Conservation (phyloP, 306 rosid species). For the Inga leiocalycina region DNA sequence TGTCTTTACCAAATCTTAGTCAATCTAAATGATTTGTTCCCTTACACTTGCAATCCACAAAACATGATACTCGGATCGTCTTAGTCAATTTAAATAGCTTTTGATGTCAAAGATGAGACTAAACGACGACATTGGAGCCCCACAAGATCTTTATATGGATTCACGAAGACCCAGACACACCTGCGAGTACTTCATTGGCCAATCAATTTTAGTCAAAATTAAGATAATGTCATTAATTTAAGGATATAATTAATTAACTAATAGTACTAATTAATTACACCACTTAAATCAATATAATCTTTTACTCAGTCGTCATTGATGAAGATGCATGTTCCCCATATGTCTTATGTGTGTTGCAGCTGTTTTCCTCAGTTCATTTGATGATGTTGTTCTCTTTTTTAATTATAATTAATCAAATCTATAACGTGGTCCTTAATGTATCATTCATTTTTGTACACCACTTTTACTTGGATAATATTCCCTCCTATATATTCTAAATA, state of each 20-base stretch:
- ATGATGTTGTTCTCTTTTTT: not conserved
- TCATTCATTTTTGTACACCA: not conserved
- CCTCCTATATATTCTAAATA: too few relatives aligned
- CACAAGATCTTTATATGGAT: slow-evolving; percentile 34
- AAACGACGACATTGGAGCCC: slow-evolving; percentile 9
- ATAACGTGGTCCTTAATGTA: not conserved
- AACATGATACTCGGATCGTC: not conserved
- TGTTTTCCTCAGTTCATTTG: slow-evolving; percentile 43
- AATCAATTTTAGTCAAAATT: slow-evolving; percentile 40
- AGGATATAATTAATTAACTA: not conserved
- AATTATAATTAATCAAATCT: slow-evolving; percentile 21
- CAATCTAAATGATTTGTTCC: too few relatives aligned
- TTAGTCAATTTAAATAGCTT: not conserved
- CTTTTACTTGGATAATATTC: not conserved
- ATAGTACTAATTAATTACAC: not conserved
- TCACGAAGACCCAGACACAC: not conserved
- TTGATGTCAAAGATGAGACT: slow-evolving; percentile 18
- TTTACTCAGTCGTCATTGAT: slow-evolving; percentile 24
- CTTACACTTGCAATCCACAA: not conserved
- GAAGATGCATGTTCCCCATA: not conserved
- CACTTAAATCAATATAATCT: not conserved
- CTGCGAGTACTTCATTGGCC: slow-evolving; percentile 32
- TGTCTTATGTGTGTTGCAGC: slow-evolving; percentile 45
- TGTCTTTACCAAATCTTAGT: not conserved
- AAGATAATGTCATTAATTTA: slow-evolving; percentile 27